phyloP scores from a whole-genome alignment of 2,329 filamentous ascomycete species.

The Fusarium sp. region DNA sequence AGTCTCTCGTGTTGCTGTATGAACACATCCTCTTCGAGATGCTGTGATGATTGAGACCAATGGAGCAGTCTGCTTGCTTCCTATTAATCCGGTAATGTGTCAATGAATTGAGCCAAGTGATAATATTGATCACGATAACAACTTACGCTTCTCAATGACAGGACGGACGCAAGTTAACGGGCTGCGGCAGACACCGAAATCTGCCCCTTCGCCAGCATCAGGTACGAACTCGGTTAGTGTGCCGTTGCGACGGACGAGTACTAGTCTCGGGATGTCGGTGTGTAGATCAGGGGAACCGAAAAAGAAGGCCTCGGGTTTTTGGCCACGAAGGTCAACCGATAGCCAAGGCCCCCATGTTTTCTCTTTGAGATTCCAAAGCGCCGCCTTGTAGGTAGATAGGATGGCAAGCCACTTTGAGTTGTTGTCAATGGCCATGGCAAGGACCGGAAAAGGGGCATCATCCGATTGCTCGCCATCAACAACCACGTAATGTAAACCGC shows the following conservation, averaged over 20 bases:
- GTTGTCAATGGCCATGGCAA: conserved; percentile 76
- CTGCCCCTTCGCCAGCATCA: conserved; percentile 57
- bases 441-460: conserved; percentile 70
- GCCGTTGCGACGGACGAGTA: conserved; percentile 77
- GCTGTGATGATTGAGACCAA: conserved; percentile 58
- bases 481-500: conserved; percentile 59
- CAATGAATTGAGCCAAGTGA: background rate
- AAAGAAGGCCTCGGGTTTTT: conserved; percentile 75
- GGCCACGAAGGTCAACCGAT: conserved; percentile 65
- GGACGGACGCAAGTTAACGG: conserved; percentile 66
- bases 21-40: conserved; percentile 66
- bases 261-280: conserved; percentile 61
- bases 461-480: conserved; percentile 58
- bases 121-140: background rate
- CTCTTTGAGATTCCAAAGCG: conserved; percentile 75
- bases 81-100: conserved; percentile 13
- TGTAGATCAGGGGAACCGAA: conserved; percentile 66
- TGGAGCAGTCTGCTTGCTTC: conserved; percentile 26
- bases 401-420: conserved; percentile 77
- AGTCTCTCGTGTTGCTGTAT: conserved; percentile 61
- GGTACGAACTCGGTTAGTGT: conserved; percentile 72
- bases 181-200: conserved; percentile 67
- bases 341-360: conserved; percentile 71
- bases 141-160: conserved; percentile 63
- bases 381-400: conserved; percentile 71